Evolutionary conservation across 768 basidiomycete species (phyloP).

Genomic region (Auriscalpium orientale): DNA sequence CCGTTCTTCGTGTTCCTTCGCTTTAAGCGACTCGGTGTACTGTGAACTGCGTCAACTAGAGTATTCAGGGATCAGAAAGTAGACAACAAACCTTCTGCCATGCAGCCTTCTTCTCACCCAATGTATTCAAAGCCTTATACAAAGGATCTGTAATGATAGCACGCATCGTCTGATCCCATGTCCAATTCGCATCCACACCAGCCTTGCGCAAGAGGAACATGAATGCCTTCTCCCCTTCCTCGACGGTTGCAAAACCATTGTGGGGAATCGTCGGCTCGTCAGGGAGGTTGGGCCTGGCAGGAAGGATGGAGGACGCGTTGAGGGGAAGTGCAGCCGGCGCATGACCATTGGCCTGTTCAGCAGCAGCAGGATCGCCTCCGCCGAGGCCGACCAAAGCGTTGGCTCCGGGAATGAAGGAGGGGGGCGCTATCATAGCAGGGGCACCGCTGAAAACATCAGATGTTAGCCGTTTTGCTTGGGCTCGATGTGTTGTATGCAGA

Average conservation of each 20-base stretch:
- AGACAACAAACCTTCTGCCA: conserved; percentile 75
- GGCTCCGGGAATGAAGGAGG: not conserved
- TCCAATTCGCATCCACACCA: conserved; percentile 87
- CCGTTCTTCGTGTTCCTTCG: conserved; percentile 80
- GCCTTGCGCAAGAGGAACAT: conserved; percentile 82
- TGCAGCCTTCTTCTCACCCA: conserved; percentile 89
- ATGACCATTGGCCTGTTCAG: conserved; percentile 35
- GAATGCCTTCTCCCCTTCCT: conserved; percentile 94
- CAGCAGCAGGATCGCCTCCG: conserved; percentile 12
- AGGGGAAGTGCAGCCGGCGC: conserved; percentile 53
- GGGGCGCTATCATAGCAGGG: conserved; percentile 2
- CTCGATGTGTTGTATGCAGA: too few species aligned
- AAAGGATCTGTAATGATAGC: conserved; percentile 97
- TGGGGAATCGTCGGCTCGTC: conserved; percentile 86
- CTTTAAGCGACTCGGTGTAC: conserved; percentile 73
- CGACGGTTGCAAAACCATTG: conserved; percentile 78
- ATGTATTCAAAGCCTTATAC: conserved; percentile 87
- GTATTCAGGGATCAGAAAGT: not conserved
- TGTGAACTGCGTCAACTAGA: conserved; percentile 23
- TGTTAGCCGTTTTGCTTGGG: too few species aligned
- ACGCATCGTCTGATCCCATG: conserved; percentile 98
- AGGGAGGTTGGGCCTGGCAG: conserved; percentile 71
- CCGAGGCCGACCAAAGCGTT: conserved; percentile 8
- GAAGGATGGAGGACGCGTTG: conserved; percentile 50
- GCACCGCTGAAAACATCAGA: not conserved